Conservation (phyloP, 208 protist species). For the Jaenimonas drosophilae region DNA sequence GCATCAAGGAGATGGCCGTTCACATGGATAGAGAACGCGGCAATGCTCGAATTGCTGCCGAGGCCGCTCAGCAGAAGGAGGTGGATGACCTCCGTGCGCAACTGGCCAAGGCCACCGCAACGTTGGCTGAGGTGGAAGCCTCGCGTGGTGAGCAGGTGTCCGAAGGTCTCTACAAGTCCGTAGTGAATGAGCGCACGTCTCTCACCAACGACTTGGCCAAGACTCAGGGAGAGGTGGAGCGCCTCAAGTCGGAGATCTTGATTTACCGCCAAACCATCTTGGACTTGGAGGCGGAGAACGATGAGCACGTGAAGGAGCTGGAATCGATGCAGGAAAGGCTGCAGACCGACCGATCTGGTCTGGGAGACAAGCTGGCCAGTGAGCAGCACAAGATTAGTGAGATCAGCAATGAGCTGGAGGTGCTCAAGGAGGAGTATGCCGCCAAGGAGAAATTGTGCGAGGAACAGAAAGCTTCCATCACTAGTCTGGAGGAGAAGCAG, state of each 20-base stretch:
- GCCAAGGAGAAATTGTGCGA: conserved; percentile 11
- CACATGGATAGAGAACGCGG: conserved; percentile 60
- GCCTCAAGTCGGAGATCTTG: conserved; percentile 80
- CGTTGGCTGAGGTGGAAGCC: conserved; percentile 16
- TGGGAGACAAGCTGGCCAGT: conserved; percentile 27
- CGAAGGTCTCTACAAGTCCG: conserved; percentile 51
- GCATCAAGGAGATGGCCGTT: conserved; percentile 76
- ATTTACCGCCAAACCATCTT: conserved; percentile 80
- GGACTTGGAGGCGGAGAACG: conserved; percentile 73
- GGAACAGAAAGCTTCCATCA: conserved; percentile 11
- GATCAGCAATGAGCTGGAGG: conserved; percentile 10
- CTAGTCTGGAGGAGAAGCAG: conserved; percentile 34
- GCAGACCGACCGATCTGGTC: conserved; percentile 25
- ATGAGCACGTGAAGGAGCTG: conserved; percentile 75
- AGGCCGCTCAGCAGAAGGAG: conserved; percentile 38
- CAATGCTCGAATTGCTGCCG: conserved; percentile 19
- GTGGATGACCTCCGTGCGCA: conserved; percentile 25
- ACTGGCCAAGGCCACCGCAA: conserved; percentile 29
- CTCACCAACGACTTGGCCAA: conserved; percentile 32
- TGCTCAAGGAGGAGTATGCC: conserved; percentile 4
- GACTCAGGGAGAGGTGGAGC: conserved; percentile 49
- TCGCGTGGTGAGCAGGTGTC: conserved; percentile 41
- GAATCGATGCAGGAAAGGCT: conserved; percentile 59
- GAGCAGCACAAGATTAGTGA: conserved; percentile 42
- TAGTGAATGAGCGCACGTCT: conserved; percentile 36